Percentiles rank a stretch among this genome's conserved stretches.
phyloP scores from a whole-genome alignment of 371 early-diverging fungal genomes.

The Quaeritorhiza haematococci region DNA sequence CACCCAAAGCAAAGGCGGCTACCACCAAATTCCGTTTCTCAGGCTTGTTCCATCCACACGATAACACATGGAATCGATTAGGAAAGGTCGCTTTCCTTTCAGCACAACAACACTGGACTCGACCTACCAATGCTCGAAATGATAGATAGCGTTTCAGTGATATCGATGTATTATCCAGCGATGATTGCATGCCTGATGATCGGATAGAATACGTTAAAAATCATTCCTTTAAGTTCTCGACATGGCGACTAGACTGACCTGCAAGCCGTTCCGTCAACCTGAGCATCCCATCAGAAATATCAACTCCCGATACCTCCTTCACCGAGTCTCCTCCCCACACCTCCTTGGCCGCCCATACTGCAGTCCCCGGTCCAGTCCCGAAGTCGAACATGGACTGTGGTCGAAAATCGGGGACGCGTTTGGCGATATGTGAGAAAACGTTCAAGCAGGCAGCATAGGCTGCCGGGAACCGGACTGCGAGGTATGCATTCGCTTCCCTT shows the following conservation, averaged over 20 bases:
- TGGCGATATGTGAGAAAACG: conserved; percentile 61
- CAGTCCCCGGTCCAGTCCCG: conserved; percentile 85
- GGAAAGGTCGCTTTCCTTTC: conserved; percentile 5
- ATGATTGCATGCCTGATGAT: no score
- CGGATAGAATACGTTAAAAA: no score
- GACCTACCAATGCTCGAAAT: conserved; percentile 13
- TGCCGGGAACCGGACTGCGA: conserved; percentile 63
- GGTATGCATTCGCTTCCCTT: conserved; percentile 68
- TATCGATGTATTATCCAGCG: conserved; percentile 69
- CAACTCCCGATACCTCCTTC: conserved; percentile 61
- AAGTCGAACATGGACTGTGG: conserved; percentile 73
- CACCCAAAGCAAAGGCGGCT: conserved; percentile 68
- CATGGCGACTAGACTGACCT: conserved; percentile 13
- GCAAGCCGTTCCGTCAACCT: conserved; percentile 51
- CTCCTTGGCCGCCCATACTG: conserved; percentile 62
- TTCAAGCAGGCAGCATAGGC: conserved; percentile 64
- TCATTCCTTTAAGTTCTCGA: conserved; percentile 22
- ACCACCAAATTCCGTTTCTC: conserved; percentile 59
- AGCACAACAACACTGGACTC: conserved; percentile 40
- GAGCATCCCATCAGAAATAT: conserved; percentile 78
- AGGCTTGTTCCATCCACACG: conserved; percentile 2
- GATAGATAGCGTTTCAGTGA: conserved; percentile 20
- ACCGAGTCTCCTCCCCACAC: conserved; percentile 47
- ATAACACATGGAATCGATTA: no score
- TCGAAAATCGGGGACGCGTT: conserved; percentile 53